These are phyloP conservation scores for Lanmaoa rubissima DNA, from an alignment of 768 basidiomycete species.

Conservation along the genomic window DNA sequence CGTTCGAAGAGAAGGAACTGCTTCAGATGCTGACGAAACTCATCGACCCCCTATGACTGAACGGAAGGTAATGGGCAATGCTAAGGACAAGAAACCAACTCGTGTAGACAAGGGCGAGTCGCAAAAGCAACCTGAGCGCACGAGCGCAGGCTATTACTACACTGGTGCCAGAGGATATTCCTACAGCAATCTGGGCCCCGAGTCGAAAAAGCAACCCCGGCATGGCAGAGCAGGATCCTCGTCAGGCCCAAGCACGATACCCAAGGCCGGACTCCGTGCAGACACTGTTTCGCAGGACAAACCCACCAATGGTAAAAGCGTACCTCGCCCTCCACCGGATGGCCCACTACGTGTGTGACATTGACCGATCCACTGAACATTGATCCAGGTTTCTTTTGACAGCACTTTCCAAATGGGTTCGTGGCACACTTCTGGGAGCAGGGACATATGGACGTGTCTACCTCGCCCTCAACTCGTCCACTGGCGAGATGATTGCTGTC, in stretches of 20 bases:
- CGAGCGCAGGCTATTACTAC: neutral
- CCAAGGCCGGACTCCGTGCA: neutral
- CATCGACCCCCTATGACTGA: neutral
- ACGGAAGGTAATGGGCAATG: neutral
- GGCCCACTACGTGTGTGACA: conserved; percentile 57
- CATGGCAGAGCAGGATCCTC: neutral
- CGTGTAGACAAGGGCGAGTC: neutral
- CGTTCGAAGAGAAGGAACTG: neutral
- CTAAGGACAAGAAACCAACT: neutral
- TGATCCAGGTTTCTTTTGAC: conserved; percentile 8
- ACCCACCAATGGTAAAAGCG: neutral
- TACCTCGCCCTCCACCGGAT: neutral
- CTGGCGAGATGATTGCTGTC: conserved; percentile 96
- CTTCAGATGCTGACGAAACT: neutral
- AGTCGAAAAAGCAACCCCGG: too few relatives aligned
- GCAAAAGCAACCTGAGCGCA: neutral
- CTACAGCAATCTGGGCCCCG: neutral
- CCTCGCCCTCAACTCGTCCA: conserved; percentile 89
- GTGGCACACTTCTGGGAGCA: conserved; percentile 90
- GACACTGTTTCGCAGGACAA: neutral
- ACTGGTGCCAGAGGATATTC: neutral
- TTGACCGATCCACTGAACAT: neutral
- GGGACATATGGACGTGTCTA: conserved; percentile 95
- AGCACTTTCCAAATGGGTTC: conserved; percentile 94
- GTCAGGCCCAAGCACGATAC: neutral